Base-by-base conservation (phyloP, 192 early-diverging fungal species). In the Coemansia sp. region DNA sequence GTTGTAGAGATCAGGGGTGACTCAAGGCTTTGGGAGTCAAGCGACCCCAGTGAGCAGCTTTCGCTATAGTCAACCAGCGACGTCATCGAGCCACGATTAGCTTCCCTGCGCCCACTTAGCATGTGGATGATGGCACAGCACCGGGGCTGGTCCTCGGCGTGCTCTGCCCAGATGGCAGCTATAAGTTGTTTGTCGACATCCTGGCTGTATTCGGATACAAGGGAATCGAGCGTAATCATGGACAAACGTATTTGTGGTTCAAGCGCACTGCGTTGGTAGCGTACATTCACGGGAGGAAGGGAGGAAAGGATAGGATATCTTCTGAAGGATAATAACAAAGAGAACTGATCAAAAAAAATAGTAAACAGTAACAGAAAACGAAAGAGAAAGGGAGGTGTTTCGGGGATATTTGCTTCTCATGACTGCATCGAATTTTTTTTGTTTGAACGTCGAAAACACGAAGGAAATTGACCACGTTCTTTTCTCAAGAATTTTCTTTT, bases 41-140 rank as follows among this genome's bases (percentile, higher is more conserved):
- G 55, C 34, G 55, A 36, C 9, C 55, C 55, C 34, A 36, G 11
- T 0, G 55, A 57, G 55, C 6, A 35, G 55, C 55, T 57, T 9
- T 57, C 55, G 33, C 55, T 57, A 36, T 3, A 34, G 8, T 57
- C 34, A 10, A 20, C 34, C 33, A 57, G 55, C 34, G 55, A 57
- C n/a, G 17, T 5, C 9, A 15, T 20, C 10, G 43, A 29, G 9
- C 41, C 57, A 40, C 61, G 49, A 29, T 63, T 41, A 49, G 57
- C 38, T 0, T 36, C 23, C 54, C 36, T 43, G 41, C 53, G 52
- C 55, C 66, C 70, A 67, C 73, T 72, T 11, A 81, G 70, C 73
- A 75, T 75, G 10, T 56, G 73, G 33, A 81, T 45, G 61, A 81
- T 81, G 61, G 67, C 67, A 45, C 54, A 73, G 65, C 78, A 81